Evolutionary conservation across 140 eudicot genomes (phyloP).

Genomic region (Ambrosia hybrid): DNA sequence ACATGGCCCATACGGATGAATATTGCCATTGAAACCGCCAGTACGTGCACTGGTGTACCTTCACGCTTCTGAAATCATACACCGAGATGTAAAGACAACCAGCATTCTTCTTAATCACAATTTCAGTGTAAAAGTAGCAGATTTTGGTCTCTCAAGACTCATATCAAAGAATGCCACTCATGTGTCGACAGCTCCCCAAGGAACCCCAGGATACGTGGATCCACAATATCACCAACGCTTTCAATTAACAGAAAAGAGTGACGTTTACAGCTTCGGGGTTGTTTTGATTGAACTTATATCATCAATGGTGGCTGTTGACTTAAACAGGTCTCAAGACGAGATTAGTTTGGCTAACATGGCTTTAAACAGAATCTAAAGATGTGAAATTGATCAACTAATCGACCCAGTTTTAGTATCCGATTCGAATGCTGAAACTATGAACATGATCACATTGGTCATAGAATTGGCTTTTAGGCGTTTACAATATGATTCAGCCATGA

Average conservation of each 20-base stretch:
- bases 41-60: conserved; percentile 64
- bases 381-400: conserved; percentile 45
- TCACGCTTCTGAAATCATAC: conserved; percentile 62
- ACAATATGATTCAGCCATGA: conserved; percentile 60
- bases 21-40: conserved; percentile 63
- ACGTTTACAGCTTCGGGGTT: conserved; percentile 40
- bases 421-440: conserved; percentile 36
- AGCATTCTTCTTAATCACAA: conserved; percentile 65
- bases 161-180: conserved; percentile 48
- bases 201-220: neutral
- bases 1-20: conserved; percentile 58
- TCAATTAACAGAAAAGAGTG: neutral
- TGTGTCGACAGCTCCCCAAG: neutral
- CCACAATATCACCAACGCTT: neutral
- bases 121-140: conserved; percentile 70
- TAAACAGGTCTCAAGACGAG: conserved; percentile 50
- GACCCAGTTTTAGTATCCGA: conserved; percentile 46
- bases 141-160: conserved; percentile 71
- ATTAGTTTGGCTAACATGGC: conserved; percentile 65
- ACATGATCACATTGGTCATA: conserved; percentile 59
- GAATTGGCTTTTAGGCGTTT: conserved; percentile 64
- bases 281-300: conserved; percentile 74
- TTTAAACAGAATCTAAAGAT: conserved; percentile 44
- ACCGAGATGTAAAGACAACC: conserved; percentile 68
- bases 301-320: conserved; percentile 73